Evolutionary conservation across 1,139 yeast species (phyloP).

Genomic region (Lodderomyces beijingensis): DNA sequence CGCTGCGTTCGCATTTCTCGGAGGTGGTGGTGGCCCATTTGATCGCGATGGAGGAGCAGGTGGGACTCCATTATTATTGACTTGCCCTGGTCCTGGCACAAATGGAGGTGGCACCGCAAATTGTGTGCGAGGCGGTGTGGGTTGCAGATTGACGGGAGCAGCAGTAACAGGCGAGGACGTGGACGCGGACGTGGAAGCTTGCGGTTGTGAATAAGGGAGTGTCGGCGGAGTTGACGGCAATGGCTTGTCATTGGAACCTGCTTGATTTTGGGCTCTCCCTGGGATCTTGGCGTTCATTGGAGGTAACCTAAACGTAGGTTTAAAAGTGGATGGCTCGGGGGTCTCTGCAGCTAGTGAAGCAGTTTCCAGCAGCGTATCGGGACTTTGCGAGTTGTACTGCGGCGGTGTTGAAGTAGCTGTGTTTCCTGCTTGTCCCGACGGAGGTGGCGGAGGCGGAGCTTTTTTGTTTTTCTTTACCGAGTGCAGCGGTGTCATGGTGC

Average conservation of each 20-base stretch:
- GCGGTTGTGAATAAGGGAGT: slow-evolving; percentile 7
- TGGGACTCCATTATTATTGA: slow-evolving; percentile 5
- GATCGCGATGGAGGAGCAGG: slow-evolving; percentile 10
- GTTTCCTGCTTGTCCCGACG: slow-evolving; percentile 12
- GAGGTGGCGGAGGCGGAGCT: slow-evolving; percentile 49
- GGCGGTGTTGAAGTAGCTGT: slow-evolving; percentile 1
- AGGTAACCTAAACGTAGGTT: slow-evolving; percentile 25
- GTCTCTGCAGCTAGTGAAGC: not conserved
- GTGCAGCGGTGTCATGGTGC: not conserved
- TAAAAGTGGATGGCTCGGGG: slow-evolving; percentile 6
- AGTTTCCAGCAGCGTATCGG: not conserved
- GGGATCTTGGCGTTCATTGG: slow-evolving; percentile 24
- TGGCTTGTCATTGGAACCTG: slow-evolving; percentile 16
- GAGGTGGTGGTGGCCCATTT: slow-evolving; percentile 17
- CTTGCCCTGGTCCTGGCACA: slow-evolving; percentile 6
- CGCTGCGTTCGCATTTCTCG: slow-evolving; percentile 15
- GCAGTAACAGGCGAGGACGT: not conserved
- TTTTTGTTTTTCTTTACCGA: slow-evolving; percentile 25
- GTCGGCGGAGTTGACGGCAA: slow-evolving; percentile 5
- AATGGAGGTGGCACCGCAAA: slow-evolving; percentile 4
- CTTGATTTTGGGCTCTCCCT: slow-evolving; percentile 28
- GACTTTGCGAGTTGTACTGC: not conserved
- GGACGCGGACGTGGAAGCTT: slow-evolving; percentile 4
- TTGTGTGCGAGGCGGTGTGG: slow-evolving; percentile 2
- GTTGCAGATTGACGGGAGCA: slow-evolving; percentile 1